phyloP scores from a whole-genome alignment of 371 early-diverging fungal species.

The Umbelopsis sp. region DNA sequence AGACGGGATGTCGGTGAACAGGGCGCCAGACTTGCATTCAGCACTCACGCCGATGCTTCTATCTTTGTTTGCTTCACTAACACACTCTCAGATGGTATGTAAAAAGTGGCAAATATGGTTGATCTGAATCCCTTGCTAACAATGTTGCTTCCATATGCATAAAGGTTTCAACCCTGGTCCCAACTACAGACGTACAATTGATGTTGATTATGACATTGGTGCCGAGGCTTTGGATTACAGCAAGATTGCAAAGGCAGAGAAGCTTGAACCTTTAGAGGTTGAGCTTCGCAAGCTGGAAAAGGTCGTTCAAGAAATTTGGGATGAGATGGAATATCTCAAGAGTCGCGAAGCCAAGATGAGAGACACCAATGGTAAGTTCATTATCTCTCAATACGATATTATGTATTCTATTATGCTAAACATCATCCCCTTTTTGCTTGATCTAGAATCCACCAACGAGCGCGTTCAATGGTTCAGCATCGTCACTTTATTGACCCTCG shows the following conservation, averaged over 20 bases:
- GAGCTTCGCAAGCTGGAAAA: slow-evolving; percentile 84
- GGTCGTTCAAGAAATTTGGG: slow-evolving; percentile 74
- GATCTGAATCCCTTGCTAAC: neutral
- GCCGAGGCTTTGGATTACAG: slow-evolving; percentile 82
- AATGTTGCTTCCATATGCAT: neutral
- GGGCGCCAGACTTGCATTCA: slow-evolving; percentile 58
- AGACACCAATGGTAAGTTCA: slow-evolving; percentile 81
- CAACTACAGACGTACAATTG: slow-evolving; percentile 62
- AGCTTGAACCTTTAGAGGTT: slow-evolving; percentile 86
- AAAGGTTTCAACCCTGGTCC: slow-evolving; percentile 64
- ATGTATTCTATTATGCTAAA: neutral
- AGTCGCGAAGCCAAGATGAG: slow-evolving; percentile 79
- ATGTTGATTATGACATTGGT: slow-evolving; percentile 82
- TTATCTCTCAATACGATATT: neutral
- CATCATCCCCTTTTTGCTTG: slow-evolving; percentile 6
- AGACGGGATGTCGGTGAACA: slow-evolving; percentile 62
- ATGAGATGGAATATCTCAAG: slow-evolving; percentile 82
- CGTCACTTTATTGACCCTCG: slow-evolving; percentile 67
- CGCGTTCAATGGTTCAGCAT: slow-evolving; percentile 82
- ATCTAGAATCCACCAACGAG: slow-evolving; percentile 78
- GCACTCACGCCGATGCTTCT: slow-evolving; percentile 81
- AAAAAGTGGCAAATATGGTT: neutral
- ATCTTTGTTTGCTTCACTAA: slow-evolving; percentile 90
- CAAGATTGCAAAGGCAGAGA: slow-evolving; percentile 70
- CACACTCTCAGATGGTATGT: slow-evolving; percentile 67